Base-by-base conservation (phyloP, 2,329 filamentous ascomycete genomes). In the Didymella pomorum region DNA sequence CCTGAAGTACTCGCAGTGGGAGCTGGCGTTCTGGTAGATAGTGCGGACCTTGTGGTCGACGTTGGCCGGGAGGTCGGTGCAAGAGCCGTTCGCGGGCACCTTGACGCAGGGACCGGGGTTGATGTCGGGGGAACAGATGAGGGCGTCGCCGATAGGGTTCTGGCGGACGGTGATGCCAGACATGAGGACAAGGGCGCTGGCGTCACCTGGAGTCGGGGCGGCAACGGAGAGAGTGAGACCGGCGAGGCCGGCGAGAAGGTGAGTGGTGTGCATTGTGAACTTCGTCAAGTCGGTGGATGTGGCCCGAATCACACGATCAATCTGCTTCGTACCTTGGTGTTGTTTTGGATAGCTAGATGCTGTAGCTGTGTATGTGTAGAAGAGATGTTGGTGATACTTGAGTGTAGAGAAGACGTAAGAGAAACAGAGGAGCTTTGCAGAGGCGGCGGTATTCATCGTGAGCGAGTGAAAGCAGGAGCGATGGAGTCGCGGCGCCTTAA, bases 1-100 rank as follows among this genome's bases (percentile, higher is more conserved):
- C 10, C 1, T 18, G 45, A 25, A 35, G 20, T 28, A 55, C 44
- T 48, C 45, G 28, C 52, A 55, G 4, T 20, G n/a, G 1, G 39
- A 42, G 4, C 52, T 35, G 12, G 29, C 12, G 21, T 49, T 48
- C 45, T 55, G 52, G 21, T 35, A 48, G 9, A 55, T 20, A 0
- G 14, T 47, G 33, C 20, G 51, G n/a, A 47, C 51, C 2, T 42
- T 35, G 33, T 18, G 43, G 43, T 29, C 16, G n/a, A 47, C 25
- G 33, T 5, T 5, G 14, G 20, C 33, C 8, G 21, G 16, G 9
- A 53, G 8, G 21, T 39, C 31, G 42, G 18, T 23, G 43, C 43
- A 53, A 9, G 28, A 12, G n/a, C 31, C 20, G 42, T 12, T 35
- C 5, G 51, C 23, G 6, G 18, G 11, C 25, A 35, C 42, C 14